Base-by-base conservation (phyloP, 495 filamentous ascomycete genomes). In the Aspergillus affinis region DNA sequence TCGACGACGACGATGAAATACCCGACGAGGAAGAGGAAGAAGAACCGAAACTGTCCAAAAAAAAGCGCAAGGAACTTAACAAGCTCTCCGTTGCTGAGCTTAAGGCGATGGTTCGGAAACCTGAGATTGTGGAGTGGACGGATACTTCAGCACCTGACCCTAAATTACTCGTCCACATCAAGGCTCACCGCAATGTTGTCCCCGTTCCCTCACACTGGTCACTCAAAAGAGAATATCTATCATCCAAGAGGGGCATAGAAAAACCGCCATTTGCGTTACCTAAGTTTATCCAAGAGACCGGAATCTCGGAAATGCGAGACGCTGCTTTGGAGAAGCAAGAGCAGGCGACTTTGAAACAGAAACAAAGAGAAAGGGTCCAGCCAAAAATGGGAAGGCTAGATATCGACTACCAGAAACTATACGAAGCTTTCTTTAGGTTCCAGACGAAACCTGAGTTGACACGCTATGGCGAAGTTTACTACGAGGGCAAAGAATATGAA, bases 401-500 rank as follows among this genome's bases (percentile, higher is more conserved):
- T 66, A 96, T 98, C 60, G 95, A 98, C 74, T 98, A 98, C 71
- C 91, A 96, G 69, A 97, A 94, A 70, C 84, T 98, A 27, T 96
- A 97, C 71, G 94, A 97, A 69, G 94, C 94, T 7, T 98, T 98
- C 76, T 98, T 98, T 79, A 84, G 92, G 26, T 95, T 94, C 68
- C 94, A 98, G 72, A 96, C 90, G 41, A 98, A 98, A 69, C 94
- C 94, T 2, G 87, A 92, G 62, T 75, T 98, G 53, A 98, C 94
- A 47, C 85, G 92, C 19, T 98, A 96, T 67, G 94, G 94, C 27
- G 94, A 98, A 72, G 92, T 98, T 18, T 98, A 98, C 73, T 97
- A 97, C 69, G 94, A 98, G 68, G 94, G 94, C 64, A 98, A 98
- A 70, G 94, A 98, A 73, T 96, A 90, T 71, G 94, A 98, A 75